A percentile compares a stretch with the other conserved stretches of the same genome.
Conservation (phyloP, 2,329 filamentous ascomycete species). For the Plenodomus tracheiphilus region DNA sequence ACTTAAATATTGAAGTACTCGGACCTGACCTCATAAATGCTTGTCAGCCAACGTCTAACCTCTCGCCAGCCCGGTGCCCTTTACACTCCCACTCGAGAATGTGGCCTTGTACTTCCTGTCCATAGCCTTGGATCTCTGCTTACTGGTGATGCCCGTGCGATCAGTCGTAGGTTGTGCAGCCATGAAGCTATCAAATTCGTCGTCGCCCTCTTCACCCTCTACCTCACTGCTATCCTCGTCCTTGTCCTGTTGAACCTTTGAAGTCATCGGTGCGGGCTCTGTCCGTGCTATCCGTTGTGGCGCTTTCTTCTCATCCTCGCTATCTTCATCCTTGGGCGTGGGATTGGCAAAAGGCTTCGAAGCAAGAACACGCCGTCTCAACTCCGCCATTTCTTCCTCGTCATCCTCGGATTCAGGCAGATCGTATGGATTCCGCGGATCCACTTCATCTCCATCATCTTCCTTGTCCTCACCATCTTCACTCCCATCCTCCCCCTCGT, state of each 20-base stretch:
- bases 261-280: conserved; percentile 39
- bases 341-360: conserved; percentile 84
- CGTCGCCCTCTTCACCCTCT: conserved; percentile 61
- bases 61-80: conserved; percentile 6
- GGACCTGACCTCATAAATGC: too few species aligned
- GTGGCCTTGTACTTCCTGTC: conserved; percentile 35
- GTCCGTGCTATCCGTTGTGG: conserved; percentile 67
- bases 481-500: conserved; percentile 47
- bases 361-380: conserved; percentile 84
- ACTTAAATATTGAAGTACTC: too few species aligned
- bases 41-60: too few species aligned
- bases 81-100: conserved; percentile 37
- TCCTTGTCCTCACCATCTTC: conserved; percentile 50
- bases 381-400: conserved; percentile 89
- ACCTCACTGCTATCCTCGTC: conserved; percentile 68
- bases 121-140: conserved; percentile 56
- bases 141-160: conserved; percentile 71
- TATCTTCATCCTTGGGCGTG: conserved; percentile 31
- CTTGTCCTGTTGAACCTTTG: conserved; percentile 59
- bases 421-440: conserved; percentile 68
- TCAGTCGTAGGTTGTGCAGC: conserved; percentile 89
- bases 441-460: conserved; percentile 49
- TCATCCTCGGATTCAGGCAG: conserved; percentile 76
- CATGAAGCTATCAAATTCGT: conserved; percentile 91
- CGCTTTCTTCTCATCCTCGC: conserved; percentile 53